phyloP scores from a whole-genome alignment of 2,329 filamentous ascomycete species.

The Magnaporthiopsis rhizophila region DNA sequence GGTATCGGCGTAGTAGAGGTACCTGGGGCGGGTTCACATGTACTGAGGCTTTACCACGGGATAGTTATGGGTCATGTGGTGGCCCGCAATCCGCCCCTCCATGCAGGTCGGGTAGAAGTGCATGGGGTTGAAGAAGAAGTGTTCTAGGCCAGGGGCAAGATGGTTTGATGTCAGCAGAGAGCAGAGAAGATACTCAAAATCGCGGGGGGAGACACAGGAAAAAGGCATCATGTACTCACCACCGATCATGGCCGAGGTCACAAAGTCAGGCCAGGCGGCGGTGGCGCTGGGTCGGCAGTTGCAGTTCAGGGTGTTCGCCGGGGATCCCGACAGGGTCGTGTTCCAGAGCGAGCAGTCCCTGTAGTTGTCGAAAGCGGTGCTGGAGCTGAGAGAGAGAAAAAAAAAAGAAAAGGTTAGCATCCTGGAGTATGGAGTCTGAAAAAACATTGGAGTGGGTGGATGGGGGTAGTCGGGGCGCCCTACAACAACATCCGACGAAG shows the following conservation, averaged over 20 bases:
- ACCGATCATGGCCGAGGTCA: neutral
- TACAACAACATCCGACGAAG: neutral
- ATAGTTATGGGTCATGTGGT: neutral
- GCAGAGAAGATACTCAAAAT: neutral
- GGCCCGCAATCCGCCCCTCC: neutral
- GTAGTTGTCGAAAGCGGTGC: constrained; percentile 5
- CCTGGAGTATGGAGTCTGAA: too few relatives aligned
- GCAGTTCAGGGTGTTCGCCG: neutral
- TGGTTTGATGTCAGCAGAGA: neutral
- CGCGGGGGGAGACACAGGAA: too few relatives aligned
- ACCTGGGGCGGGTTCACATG: too few relatives aligned
- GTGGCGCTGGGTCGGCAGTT: neutral
- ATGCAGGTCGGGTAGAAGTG: constrained; percentile 1
- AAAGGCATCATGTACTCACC: neutral
- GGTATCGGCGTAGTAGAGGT: too few relatives aligned
- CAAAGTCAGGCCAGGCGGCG: neutral
- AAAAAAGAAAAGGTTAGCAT: too few relatives aligned
- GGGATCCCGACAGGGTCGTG: neutral
- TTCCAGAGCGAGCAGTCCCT: constrained; percentile 1
- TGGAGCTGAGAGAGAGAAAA: too few relatives aligned
- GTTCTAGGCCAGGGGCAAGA: neutral
- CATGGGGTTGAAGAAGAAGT: neutral
- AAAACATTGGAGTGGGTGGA: too few relatives aligned
- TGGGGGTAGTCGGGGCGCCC: neutral
- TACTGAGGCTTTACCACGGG: too few relatives aligned